Base-by-base conservation (phyloP, 2,329 filamentous ascomycete species). In the Cercospora citrullina region DNA sequence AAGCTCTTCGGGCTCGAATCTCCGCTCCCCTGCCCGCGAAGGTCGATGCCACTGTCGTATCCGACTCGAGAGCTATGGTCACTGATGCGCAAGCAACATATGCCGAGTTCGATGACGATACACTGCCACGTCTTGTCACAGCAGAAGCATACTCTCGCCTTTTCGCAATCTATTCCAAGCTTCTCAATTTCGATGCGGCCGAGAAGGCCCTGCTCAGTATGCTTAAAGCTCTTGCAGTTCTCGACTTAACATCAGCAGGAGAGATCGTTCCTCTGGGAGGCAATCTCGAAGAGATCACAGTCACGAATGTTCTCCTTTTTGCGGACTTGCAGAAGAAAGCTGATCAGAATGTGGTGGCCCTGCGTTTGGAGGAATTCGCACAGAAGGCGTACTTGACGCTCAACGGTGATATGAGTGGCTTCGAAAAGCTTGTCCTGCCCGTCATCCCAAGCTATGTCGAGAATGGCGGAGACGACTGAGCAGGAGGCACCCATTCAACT, bases 391-490 rank as follows among this genome's bases (percentile, higher is more conserved):
- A 69, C 16, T 16, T 60, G 53, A 45, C 62, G 6, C 57, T 65
- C 31, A 69, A 69, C 16, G 68, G 68, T 2, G 42, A 42, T 23
- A 65, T 69, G 61, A 61, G 26, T 42, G 68, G 68, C 2, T 69
- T 60, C 28, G 60, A 69, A 3, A 36, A 61, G 33, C 4, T 66
- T 26, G 42, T 53, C 7, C 14, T 65, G 10, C 57, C 63, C 5
- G n/a, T 21, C 5, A 31, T 59, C 23, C 8, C 28, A 5, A 16
- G 12, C 5, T 55, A 14, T 14, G 21, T 16, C 26, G 48, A 26
- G 23, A 26, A 28, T 28, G 48, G 23, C 48, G 48, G 3, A n/a
- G 23, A 8, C 1, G 7, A 28, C 8, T 28, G 14, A 55, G 23
- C 21, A 30, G 23, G 48, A n/a, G 18, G 21, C 18, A 23, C 21